These are phyloP conservation scores for Fusarium foetens DNA, from an alignment of 2,329 filamentous ascomycete genomes.

Conservation along the genomic window DNA sequence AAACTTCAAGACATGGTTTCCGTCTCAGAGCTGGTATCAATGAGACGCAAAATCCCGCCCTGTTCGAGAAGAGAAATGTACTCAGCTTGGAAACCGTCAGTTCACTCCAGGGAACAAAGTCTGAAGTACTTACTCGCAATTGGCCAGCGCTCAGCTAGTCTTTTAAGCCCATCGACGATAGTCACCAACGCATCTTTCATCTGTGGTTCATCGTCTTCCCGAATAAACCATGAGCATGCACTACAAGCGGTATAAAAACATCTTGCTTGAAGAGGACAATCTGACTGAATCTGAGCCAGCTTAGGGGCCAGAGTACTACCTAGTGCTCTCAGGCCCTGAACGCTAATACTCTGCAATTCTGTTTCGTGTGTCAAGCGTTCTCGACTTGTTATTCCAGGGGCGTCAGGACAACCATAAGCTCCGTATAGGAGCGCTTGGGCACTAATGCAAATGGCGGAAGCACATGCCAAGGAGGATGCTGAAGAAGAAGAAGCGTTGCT, in stretches of 20 bases:
- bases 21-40: background rate
- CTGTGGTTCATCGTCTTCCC: slow-evolving; percentile 5
- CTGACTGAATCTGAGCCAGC: background rate
- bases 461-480: background rate
- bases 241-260: slow-evolving; percentile 3
- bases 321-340: background rate
- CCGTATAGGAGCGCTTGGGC: slow-evolving; percentile 3
- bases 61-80: slow-evolving; percentile 3
- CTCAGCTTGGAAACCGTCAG: slow-evolving; percentile 1
- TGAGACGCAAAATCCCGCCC: background rate
- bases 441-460: background rate
- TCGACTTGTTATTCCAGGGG: background rate
- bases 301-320: background rate
- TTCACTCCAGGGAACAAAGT: background rate
- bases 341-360: slow-evolving; percentile 5
- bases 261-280: background rate
- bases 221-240: slow-evolving; percentile 15
- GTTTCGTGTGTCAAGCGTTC: slow-evolving; percentile 8
- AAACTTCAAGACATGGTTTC: background rate
- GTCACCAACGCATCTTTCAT: background rate
- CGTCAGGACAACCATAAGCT: slow-evolving; percentile 6
- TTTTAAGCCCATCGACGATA: background rate
- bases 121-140: background rate
- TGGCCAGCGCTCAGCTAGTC: background rate
- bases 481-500: background rate